Percentiles rank a stretch among this genome's conserved stretches.
phyloP scores from a whole-genome alignment of 225 moss, liverwort and hornwort genomes.

The Climacium dendroides region DNA sequence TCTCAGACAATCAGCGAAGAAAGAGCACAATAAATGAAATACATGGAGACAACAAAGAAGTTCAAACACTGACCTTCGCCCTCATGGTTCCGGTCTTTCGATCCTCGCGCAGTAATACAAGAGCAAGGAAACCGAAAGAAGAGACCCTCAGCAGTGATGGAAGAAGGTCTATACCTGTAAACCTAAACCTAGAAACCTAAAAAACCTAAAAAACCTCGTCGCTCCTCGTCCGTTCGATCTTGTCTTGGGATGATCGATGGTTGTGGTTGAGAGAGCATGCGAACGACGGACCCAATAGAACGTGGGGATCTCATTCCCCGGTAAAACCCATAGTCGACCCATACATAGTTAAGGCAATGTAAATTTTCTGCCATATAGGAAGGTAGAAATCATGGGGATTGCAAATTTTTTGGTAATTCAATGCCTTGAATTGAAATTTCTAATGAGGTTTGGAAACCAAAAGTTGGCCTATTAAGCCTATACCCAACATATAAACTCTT shows the following conservation, averaged over 20 bases:
- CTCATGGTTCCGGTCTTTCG: conserved; percentile 12
- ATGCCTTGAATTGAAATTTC: too few relatives aligned
- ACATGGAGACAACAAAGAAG: neutral
- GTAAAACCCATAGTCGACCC: too few relatives aligned
- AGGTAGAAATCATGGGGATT: too few relatives aligned
- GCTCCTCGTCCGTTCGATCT: neutral
- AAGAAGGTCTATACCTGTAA: neutral
- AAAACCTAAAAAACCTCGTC: neutral
- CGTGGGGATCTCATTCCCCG: neutral
- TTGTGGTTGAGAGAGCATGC: neutral
- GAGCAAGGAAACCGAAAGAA: neutral
- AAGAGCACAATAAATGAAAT: too few relatives aligned
- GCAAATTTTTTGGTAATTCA: too few relatives aligned
- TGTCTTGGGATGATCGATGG: neutral
- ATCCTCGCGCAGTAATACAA: neutral
- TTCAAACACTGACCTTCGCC: conserved; percentile 6
- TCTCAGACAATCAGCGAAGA: neutral
- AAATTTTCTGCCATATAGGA: too few relatives aligned
- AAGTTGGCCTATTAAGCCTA: too few relatives aligned
- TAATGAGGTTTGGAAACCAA: too few relatives aligned
- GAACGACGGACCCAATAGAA: neutral
- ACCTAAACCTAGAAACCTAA: neutral
- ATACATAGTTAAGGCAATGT: too few relatives aligned
- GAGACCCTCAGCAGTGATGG: accelerated
- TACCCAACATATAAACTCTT: too few relatives aligned